These are phyloP conservation scores for Selaginella tamariscina DNA, from an alignment of 75 land plant species.

Conservation along the genomic window DNA sequence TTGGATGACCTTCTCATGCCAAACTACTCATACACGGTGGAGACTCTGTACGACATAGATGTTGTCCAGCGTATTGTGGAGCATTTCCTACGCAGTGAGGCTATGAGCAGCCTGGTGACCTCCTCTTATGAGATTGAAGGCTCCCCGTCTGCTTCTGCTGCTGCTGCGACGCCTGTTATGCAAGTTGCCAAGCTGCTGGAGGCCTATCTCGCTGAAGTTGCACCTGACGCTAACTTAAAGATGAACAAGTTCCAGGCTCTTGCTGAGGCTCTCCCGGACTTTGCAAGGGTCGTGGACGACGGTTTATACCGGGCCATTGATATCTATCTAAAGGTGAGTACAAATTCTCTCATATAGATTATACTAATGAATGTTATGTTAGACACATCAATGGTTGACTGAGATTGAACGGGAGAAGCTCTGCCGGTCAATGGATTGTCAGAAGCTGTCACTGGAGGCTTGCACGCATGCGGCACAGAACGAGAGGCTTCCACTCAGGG, in stretches of 20 bases:
- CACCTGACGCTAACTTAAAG: constrained; percentile 82
- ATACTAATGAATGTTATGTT: constrained; percentile 2
- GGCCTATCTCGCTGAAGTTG: constrained; percentile 85
- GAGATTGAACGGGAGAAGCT: constrained; percentile 61
- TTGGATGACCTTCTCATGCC: constrained; percentile 88
- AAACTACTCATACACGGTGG: constrained; percentile 58
- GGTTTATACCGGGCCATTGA: constrained; percentile 90
- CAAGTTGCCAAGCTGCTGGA: constrained; percentile 88
- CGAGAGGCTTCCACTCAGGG: constrained; percentile 85
- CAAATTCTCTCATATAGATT: background rate
- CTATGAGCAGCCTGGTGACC: constrained; percentile 32
- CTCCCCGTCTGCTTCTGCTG: constrained; percentile 41
- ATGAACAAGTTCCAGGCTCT: constrained; percentile 61
- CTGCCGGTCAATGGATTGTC: constrained; percentile 89
- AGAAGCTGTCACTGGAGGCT: constrained; percentile 79
- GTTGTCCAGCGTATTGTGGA: constrained; percentile 67
- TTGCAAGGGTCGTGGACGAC: constrained; percentile 75
- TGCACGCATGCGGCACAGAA: constrained; percentile 95
- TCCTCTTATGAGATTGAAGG: constrained; percentile 36
- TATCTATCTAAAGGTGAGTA: constrained; percentile 71
- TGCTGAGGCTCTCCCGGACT: constrained; percentile 74
- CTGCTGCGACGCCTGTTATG: constrained; percentile 37
- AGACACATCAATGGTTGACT: constrained; percentile 86
- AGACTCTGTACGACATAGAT: constrained; percentile 74
- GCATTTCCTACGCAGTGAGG: constrained; percentile 54